Base-by-base conservation (phyloP, 805 yeast genomes). In the Diddensiella transvaalensis region DNA sequence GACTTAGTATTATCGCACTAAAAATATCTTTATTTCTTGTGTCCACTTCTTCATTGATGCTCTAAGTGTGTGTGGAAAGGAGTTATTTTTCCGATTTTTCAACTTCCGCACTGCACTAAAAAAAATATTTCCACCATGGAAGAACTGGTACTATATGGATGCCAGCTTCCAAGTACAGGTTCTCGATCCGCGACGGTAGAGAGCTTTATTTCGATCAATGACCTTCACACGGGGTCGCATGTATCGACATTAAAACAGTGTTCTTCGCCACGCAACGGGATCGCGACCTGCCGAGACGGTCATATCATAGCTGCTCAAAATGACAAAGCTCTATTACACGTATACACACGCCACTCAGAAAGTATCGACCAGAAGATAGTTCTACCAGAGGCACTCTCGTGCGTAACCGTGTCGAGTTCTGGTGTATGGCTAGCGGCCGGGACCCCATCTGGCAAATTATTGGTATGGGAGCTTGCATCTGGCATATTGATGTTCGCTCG, bases 381-480 rank as follows among this genome's bases (percentile, higher is more conserved):
- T 0, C 72, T 90, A 11, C 96, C 97, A 0, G 97, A 87, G 64
- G 80, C 79, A 46, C 66, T 90, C 36, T 67, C 77, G 11, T 78
- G 87, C 60, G 58, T 87, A 42, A 69, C 77, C 0, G 58, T 78
- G 3, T 69, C 69, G 56, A 71, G 61, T 46, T 68, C 63, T 63
- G 69, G 59, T 58, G 69, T 36, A 49, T 69, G 57, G 65, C 58
- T 93, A 22, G 83, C 80, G 4, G 95, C 84, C 39, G 89, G 91
- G 51, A 75, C 93, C 46, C 62, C 71, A 50, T 60, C 83, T n/a
- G 98, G 98, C 10, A 78, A 82, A 55, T 53, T 93, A 13, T 85
- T 85, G 60, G 65, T 90, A 1, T 91, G 98, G 98, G 96, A 88
- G 58, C 61, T 90, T 44, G 65, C 74, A 6, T 83, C 93, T 1